These are phyloP conservation scores for Aspergillus cejpii DNA, from an alignment of 2,329 filamentous ascomycete genomes.

Conservation along the genomic window DNA sequence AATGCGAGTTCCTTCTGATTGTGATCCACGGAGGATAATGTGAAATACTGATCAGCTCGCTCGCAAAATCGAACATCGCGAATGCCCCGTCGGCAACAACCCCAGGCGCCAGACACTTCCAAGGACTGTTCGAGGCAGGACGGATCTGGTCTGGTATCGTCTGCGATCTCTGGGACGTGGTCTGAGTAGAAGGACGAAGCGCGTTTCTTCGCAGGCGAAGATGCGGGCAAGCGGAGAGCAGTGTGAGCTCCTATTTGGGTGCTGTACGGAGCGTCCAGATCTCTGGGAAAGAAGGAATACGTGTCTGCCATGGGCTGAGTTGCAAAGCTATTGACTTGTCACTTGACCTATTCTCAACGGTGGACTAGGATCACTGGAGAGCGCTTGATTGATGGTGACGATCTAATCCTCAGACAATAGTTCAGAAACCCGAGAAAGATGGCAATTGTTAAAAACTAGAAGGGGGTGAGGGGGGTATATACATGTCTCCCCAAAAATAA, in stretches of 20 bases:
- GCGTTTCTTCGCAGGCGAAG: slow-evolving; percentile 26
- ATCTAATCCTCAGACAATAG: slow-evolving; percentile 4
- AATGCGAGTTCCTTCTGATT: slow-evolving; percentile 12
- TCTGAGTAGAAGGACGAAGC: slow-evolving; percentile 29
- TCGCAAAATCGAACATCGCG: slow-evolving; percentile 30
- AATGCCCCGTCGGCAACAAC: slow-evolving; percentile 21
- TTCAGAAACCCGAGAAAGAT: slow-evolving; percentile 9
- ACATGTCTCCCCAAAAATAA: slow-evolving; percentile 26
- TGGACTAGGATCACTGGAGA: slow-evolving; percentile 7
- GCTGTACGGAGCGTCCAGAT: slow-evolving; percentile 29
- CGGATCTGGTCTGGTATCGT: slow-evolving; percentile 34
- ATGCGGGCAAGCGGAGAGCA: slow-evolving; percentile 24
- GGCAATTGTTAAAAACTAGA: slow-evolving; percentile 10
- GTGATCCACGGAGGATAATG: slow-evolving; percentile 23
- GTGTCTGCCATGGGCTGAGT: slow-evolving; percentile 36
- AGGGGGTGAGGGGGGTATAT: slow-evolving; percentile 29
- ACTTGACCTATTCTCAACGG: slow-evolving; percentile 8
- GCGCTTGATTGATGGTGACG: slow-evolving; percentile 6
- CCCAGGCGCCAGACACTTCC: slow-evolving; percentile 23
- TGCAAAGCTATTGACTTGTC: slow-evolving; percentile 9
- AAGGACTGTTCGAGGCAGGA: slow-evolving; percentile 37
- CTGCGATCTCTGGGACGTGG: slow-evolving; percentile 21
- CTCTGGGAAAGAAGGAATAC: slow-evolving; percentile 29
- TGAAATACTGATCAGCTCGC: slow-evolving; percentile 28
- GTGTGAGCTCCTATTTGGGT: slow-evolving; percentile 30